Base-by-base conservation (phyloP, 805 yeast genomes). In the Pichia gijzeniarum region DNA sequence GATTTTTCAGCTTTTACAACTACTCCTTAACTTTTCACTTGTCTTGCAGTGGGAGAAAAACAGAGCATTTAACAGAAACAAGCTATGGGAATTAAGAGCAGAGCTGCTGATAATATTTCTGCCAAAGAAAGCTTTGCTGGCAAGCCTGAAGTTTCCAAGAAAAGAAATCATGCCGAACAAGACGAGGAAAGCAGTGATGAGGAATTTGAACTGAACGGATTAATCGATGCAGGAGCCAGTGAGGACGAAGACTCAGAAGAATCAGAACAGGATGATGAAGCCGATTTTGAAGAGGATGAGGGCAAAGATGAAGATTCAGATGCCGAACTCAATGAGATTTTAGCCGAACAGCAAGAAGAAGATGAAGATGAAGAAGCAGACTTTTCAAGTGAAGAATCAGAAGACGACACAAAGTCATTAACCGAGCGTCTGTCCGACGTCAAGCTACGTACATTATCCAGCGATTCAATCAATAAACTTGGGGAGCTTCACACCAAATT, bases 291-390 rank as follows among this genome's bases (percentile, higher is more conserved):
- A 2, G 56, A 41, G 17, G 61, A 53, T 1, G 56, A 54, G 17
- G 63, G 50, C 6, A 62, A 63, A 20, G 73, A 64, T 2, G 69
- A 59, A 7, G 82, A 77, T 49, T 72, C 77, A 7, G 88, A 81
- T 51, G 82, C 74, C 5, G 89, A 82, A 54, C 68, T 81, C 48
- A 80, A 82, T 55, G 63, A 67, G 41, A 66, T 83, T n/a, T 59
- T 82, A 35, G 85, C 77, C 7, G 57, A 49, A 36, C 60, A 57
- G 4, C 61, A 66, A 9, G 71, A 62, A 3, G 77, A 54, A n/a
- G 58, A 47, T 27, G 59, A 59, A 16, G 65, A 68, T 37, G 64
- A 72, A 21, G 64, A 72, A 22, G 74, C 73, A 18, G 80, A 76
- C 30, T 81, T 75, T 54, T 79, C 80, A 20, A 71, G 69, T 14